Evolutionary conservation across 1,284 basidiomycete species (phyloP).

Genomic region (Austroboletus rostrupii): DNA sequence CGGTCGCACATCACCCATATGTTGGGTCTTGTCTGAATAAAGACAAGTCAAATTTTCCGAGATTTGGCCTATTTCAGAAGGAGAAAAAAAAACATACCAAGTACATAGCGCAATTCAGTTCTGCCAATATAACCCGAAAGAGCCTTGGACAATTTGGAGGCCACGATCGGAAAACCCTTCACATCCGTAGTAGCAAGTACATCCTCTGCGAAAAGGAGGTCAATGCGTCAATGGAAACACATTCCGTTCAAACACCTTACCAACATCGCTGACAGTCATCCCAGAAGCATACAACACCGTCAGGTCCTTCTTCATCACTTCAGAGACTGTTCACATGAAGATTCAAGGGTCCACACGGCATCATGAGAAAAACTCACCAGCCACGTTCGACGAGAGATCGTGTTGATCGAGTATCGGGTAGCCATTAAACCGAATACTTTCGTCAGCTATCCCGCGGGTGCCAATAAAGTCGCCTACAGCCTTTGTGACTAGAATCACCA

Average conservation of each 20-base stretch:
- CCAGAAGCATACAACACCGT: conserved; percentile 73
- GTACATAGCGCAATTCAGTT: conserved; percentile 79
- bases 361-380: conserved; percentile 51
- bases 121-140: conserved; percentile 89
- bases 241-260: conserved; percentile 41
- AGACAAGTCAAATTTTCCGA: background rate
- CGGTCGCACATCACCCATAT: conserved; percentile 54
- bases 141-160: conserved; percentile 46
- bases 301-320: conserved; percentile 85
- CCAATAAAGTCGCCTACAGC: conserved; percentile 96
- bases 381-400: conserved; percentile 82
- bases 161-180: conserved; percentile 91
- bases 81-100: conserved; percentile 48
- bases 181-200: conserved; percentile 68
- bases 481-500: conserved; percentile 94
- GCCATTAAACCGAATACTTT: conserved; percentile 96
- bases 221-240: background rate
- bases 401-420: conserved; percentile 96
- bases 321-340: conserved; percentile 56
- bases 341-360: conserved; percentile 1
- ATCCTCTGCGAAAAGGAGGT: conserved; percentile 46
- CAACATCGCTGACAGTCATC: conserved; percentile 73
- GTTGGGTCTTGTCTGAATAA: conserved; percentile 63
- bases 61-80: background rate
- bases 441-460: conserved; percentile 92